Evolutionary conservation across 208 protist genomes (phyloP), one percentile per base, ranked within the genome.

Genomic region (Lotmaria passim): DNA sequence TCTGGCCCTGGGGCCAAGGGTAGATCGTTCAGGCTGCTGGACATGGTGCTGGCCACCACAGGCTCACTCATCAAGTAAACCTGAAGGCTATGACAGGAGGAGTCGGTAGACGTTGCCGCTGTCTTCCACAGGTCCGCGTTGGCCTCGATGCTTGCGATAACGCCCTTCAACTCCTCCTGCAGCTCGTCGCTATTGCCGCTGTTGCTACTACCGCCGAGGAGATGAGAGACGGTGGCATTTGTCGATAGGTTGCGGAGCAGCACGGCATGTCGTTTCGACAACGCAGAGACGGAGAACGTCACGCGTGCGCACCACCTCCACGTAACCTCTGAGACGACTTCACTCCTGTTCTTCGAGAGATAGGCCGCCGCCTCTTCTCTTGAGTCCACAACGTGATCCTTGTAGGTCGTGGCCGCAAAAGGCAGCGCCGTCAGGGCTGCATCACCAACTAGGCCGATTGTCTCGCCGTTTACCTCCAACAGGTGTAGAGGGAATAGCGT

Each of bases 41-140:
- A 77, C 24, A 67, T 48, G 34, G 23, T 36, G 2, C 48, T 46
- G 2, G 55, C 19, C 33, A 60, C 36, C 8, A 23, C 55, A 6
- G 63, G 56, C 63, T 66, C 71, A 39, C 71, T 77, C 57, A 43
- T 71, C 12, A 77, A 14, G 19, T 46, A 48, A 3, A 77, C 48
- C 31, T 77, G 63, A 17, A 77, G 46, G 11, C 47, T 44, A n/a
- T n/a, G 8, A 30, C 58, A 64, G 6, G 43, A 5, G 19, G 58
- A 7, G 23, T 0, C 28, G 7, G n/a, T 58, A 0, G 51, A 30
- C 4, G 21, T 23, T 8, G 52, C 26, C 12, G n/a, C n/a, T n/a
- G 51, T 10, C 5, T 38, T 31, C 69, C 69, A 75, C 39, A 75
- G 28, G 15, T 56, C 44, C 5, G 14, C 17, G 10, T 36, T 24